Evolutionary conservation across 2,329 filamentous ascomycete genomes (phyloP).

Genomic region (Fusarium dimerum): DNA sequence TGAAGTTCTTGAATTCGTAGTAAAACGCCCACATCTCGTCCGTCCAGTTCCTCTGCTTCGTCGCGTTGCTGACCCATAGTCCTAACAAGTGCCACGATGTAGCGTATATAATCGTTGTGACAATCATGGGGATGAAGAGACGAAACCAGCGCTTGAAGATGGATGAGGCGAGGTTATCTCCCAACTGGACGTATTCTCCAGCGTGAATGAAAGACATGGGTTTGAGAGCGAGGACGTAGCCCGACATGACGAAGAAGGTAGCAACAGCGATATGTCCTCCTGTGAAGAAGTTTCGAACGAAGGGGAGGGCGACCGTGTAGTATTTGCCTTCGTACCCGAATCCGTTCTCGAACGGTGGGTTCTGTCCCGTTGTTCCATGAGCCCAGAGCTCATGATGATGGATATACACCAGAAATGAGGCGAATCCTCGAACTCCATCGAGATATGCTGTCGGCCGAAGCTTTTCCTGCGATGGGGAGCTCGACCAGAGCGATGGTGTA

Average conservation of each 20-base stretch:
- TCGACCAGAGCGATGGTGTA: constrained; percentile 15
- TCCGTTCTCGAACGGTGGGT: constrained; percentile 50
- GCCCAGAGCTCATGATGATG: constrained; percentile 63
- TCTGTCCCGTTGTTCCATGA: constrained; percentile 43
- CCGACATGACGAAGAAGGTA: constrained; percentile 59
- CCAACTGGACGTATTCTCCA: constrained; percentile 42
- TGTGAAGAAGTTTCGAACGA: constrained; percentile 59
- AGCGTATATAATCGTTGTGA: constrained; percentile 52
- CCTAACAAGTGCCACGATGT: constrained; percentile 55
- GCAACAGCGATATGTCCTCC: constrained; percentile 63
- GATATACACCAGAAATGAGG: constrained; percentile 65
- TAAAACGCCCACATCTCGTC: constrained; percentile 54
- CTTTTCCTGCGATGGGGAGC: constrained; percentile 19
- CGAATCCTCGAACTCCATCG: constrained; percentile 67
- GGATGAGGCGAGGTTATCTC: constrained; percentile 47
- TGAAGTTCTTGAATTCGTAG: constrained; percentile 67
- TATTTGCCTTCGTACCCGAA: constrained; percentile 52
- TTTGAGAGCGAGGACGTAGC: constrained; percentile 56
- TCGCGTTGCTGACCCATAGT: constrained; percentile 42
- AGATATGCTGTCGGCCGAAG: constrained; percentile 56
- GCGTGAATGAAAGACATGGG: constrained; percentile 48
- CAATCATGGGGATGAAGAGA: constrained; percentile 53
- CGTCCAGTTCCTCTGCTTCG: constrained; percentile 41
- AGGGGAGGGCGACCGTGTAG: constrained; percentile 54
- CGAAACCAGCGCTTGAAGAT: constrained; percentile 52